phyloP scores from a whole-genome alignment of 257 asterid genomes.

The Rauvolfia tetraphylla region DNA sequence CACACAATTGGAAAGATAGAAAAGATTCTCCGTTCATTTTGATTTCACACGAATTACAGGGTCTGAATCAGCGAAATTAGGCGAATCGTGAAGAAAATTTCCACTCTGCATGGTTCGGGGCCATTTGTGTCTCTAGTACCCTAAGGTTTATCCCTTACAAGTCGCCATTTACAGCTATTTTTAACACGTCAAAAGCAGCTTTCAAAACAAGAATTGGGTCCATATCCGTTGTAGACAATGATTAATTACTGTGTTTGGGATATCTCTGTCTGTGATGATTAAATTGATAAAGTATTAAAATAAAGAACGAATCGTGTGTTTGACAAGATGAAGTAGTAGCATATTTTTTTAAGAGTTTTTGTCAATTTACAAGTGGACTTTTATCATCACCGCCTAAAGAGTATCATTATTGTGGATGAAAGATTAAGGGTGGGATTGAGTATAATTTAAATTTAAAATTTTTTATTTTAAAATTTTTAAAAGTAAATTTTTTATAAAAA shows the following conservation, averaged over 20 bases:
- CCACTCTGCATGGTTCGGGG: conserved; percentile 3
- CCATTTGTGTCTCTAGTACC: background rate
- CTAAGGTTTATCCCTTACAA: background rate
- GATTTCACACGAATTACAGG: conserved; percentile 5
- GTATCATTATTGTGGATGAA: too few relatives aligned
- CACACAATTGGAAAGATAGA: background rate
- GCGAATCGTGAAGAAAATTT: background rate
- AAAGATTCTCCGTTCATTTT: background rate
- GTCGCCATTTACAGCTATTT: background rate
- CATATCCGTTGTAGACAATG: too few relatives aligned
- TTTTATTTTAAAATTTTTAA: too few relatives aligned
- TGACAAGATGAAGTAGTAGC: background rate
- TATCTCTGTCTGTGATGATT: too few relatives aligned
- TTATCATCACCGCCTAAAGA: too few relatives aligned
- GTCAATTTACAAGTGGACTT: too few relatives aligned
- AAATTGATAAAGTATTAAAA: too few relatives aligned
- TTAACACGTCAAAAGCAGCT: background rate
- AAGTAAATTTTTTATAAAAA: too few relatives aligned
- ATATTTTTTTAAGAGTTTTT: background rate
- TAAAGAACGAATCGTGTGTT: background rate
- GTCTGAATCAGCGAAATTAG: background rate
- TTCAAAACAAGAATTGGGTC: background rate
- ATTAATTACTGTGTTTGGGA: background rate
- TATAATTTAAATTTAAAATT: too few relatives aligned
- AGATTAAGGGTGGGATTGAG: too few relatives aligned